Percentiles rank a stretch among this genome's conserved stretches.
These are phyloP conservation scores for Neolentinus lepideus DNA, from an alignment of 1,284 basidiomycete genomes.

Conservation along the genomic window DNA sequence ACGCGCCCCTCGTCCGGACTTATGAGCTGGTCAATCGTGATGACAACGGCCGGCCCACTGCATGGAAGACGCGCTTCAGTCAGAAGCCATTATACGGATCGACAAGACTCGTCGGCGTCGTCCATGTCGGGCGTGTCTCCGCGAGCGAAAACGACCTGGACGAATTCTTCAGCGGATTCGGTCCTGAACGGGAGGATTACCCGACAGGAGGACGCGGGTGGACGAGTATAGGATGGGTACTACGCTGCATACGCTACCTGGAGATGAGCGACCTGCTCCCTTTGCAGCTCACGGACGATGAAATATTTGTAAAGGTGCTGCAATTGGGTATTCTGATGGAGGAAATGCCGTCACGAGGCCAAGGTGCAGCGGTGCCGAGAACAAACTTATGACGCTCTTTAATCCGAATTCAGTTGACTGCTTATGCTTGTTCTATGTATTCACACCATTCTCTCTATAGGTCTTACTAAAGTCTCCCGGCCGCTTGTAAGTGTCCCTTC, in stretches of 20 bases:
- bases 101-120: background rate
- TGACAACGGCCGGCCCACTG: background rate
- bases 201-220: background rate
- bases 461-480: no score
- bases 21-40: slow-evolving; percentile 1
- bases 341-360: background rate
- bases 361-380: background rate
- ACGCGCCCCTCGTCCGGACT: background rate
- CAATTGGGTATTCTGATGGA: background rate
- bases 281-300: background rate
- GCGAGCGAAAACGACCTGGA: background rate
- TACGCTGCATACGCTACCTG: background rate
- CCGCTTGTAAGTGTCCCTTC: no score
- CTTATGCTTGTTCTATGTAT: background rate
- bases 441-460: background rate
- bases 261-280: background rate
- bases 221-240: background rate
- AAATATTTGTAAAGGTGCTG: background rate
- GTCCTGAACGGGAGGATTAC: background rate
- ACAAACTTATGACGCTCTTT: background rate
- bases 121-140: background rate
- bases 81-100: background rate
- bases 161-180: background rate
- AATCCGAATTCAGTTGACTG: background rate
- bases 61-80: background rate